These are phyloP conservation scores for Scheffersomyces ergatensis DNA, from an alignment of 805 yeast genomes.

Conservation along the genomic window DNA sequence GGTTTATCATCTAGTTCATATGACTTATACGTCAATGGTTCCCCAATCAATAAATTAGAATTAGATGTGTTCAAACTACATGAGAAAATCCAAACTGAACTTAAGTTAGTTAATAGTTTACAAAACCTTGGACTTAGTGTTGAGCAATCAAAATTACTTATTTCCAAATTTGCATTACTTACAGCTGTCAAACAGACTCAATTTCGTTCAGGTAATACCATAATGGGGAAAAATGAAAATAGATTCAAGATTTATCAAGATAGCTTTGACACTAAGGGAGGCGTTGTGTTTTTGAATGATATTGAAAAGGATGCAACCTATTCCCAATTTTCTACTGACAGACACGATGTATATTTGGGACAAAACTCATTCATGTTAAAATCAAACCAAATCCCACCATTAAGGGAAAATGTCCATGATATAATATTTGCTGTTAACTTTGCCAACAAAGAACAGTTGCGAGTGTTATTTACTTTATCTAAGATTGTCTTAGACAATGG, in stretches of 20 bases:
- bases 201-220: slow-evolving; percentile 30
- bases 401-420: slow-evolving; percentile 73
- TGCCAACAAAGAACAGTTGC: slow-evolving; percentile 48
- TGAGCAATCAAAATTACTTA: slow-evolving; percentile 29
- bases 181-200: slow-evolving; percentile 37
- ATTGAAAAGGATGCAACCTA: slow-evolving; percentile 63
- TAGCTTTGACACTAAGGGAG: slow-evolving; percentile 23
- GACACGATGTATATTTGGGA: slow-evolving; percentile 45
- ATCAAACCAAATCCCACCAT: slow-evolving; percentile 65
- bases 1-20: slow-evolving; percentile 39
- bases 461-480: slow-evolving; percentile 48
- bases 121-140: slow-evolving; percentile 25
- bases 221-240: slow-evolving; percentile 30
- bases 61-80: slow-evolving; percentile 43
- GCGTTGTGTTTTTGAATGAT: slow-evolving; percentile 74
- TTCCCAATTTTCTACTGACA: slow-evolving; percentile 34
- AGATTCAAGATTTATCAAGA: slow-evolving; percentile 31
- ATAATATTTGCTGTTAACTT: slow-evolving; percentile 67
- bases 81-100: slow-evolving; percentile 32
- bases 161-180: slow-evolving; percentile 37
- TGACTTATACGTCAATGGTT: slow-evolving; percentile 72
- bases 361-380: slow-evolving; percentile 14
- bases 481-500: slow-evolving; percentile 51
- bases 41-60: slow-evolving; percentile 47
- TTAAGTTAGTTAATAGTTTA: slow-evolving; percentile 20